Evolutionary conservation across 2,329 filamentous ascomycete genomes (phyloP), one percentile per base, ranked within the genome.

Genomic region (Fusarium keratoplasticum): DNA sequence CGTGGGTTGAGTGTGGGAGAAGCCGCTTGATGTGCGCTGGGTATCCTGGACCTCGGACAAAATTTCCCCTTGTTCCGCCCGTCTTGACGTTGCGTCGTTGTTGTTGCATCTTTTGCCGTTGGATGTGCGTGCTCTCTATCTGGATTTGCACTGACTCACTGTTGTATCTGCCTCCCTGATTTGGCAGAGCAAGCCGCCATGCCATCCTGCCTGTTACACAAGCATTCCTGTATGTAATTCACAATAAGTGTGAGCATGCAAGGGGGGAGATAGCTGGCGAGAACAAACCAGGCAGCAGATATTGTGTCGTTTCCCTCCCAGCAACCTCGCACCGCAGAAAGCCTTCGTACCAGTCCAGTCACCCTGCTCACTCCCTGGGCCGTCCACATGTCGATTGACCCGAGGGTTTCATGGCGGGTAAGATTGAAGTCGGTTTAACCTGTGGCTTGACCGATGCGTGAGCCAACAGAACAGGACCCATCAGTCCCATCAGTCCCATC

Each of bases 201-300:
- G 35, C 40, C 66, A 64, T 50, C 55, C 35, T 68, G 47, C 52
- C 64, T 69, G 61, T 64, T 69, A 52, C 64, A 68, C 64, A 63
- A 63, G 42, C 71, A 72, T 77, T 75, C 68, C 66, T 67, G 20
- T 22, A 33, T 58, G 27, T 42, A 33, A 50, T 66, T 69, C 44
- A 65, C 47, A 44, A 42, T 13, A 50, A 31, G 44, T 33, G 64
- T 44, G 60, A 40, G 31, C 42, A 52, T 69, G 22, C 36, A 64
- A 60, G 58, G 59, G 47, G 42, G 50, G 10, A 54, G 27, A 33
- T n/a, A 44, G n/a, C 38, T 40, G 18, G 16, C 44, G 27, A 66
- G 38, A 54, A 42, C 42, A 38, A 38, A 10, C 38, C 25, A 36
- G 54, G 20, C 6, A 29, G 55, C 35, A 40, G 58, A 47, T 27